Percentiles rank a stretch among this genome's conserved stretches.
Evolutionary conservation across 2,329 filamentous ascomycete species (phyloP).

Genomic region (Aspergillus sp.): DNA sequence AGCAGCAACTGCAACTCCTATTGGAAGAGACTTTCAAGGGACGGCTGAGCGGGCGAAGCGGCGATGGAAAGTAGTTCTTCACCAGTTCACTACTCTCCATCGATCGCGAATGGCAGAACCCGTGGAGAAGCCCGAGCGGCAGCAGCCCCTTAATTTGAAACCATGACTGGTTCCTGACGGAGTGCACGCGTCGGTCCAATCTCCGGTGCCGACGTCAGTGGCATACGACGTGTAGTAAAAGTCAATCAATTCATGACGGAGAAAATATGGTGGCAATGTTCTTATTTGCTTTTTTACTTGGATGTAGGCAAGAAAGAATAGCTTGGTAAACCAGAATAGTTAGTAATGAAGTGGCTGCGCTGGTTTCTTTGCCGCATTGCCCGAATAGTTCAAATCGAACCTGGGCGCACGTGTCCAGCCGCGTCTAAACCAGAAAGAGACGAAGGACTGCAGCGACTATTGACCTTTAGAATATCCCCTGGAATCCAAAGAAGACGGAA

Average conservation of each 20-base stretch:
- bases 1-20: constrained; percentile 9
- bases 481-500: neutral
- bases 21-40: constrained; percentile 9
- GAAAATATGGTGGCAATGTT: neutral
- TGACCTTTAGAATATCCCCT: constrained; percentile 5
- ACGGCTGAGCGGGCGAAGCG: constrained; percentile 2
- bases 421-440: neutral
- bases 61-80: constrained; percentile 10
- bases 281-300: neutral
- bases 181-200: neutral
- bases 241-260: neutral
- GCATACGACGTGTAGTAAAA: neutral
- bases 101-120: constrained; percentile 17
- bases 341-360: neutral
- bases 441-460: neutral
- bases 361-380: no score
- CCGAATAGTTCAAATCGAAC: neutral
- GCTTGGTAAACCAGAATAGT: no score
- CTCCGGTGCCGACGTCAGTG: neutral
- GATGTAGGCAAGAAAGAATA: neutral
- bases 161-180: neutral
- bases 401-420: neutral
- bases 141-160: constrained; percentile 9
- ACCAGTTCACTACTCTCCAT: constrained; percentile 10
- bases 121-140: constrained; percentile 13